Percentiles rank a stretch among this genome's conserved stretches.
phyloP scores from a whole-genome alignment of 2,329 filamentous ascomycete species.

The Alternaria ethzedia region DNA sequence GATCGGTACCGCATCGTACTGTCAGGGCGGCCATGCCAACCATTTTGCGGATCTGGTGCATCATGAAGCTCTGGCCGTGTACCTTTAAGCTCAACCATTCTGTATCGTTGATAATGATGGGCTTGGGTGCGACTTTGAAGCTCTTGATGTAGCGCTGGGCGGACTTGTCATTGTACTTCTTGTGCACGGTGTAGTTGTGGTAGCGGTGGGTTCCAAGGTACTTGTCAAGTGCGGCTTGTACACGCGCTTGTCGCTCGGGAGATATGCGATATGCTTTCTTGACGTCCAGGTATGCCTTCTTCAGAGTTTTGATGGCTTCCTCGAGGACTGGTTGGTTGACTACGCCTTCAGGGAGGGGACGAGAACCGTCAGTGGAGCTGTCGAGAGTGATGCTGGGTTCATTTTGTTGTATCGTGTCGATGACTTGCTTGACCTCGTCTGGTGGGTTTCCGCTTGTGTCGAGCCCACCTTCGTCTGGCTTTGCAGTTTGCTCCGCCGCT shows the following conservation, averaged over 20 bases:
- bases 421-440: slow-evolving; percentile 31
- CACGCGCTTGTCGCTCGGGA: slow-evolving; percentile 70
- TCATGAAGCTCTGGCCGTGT: slow-evolving; percentile 99
- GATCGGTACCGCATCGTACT: slow-evolving; percentile 80
- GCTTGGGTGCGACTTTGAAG: slow-evolving; percentile 72
- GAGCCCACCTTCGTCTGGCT: slow-evolving; percentile 11
- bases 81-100: slow-evolving; percentile 97
- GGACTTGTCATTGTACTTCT: slow-evolving; percentile 78
- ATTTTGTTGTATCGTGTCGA: slow-evolving; percentile 34
- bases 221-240: slow-evolving; percentile 75
- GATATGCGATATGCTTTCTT: slow-evolving; percentile 87
- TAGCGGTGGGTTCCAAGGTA: slow-evolving; percentile 90
- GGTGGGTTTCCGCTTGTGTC: slow-evolving; percentile 4
- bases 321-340: slow-evolving; percentile 47
- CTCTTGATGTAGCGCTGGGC: slow-evolving; percentile 91
- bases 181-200: slow-evolving; percentile 98
- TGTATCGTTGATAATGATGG: slow-evolving; percentile 83
- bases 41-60: slow-evolving; percentile 99
- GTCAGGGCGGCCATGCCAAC: slow-evolving; percentile 88
- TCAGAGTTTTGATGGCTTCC: slow-evolving; percentile 63
- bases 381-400: slow-evolving; percentile 35
- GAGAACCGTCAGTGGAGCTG: slow-evolving; percentile 37
- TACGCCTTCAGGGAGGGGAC: slow-evolving; percentile 32
- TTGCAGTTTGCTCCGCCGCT: slow-evolving; percentile 16
- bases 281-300: slow-evolving; percentile 79